Base-by-base conservation (phyloP, 129 eudicot genomes). In the Flaveria ramosissima region DNA sequence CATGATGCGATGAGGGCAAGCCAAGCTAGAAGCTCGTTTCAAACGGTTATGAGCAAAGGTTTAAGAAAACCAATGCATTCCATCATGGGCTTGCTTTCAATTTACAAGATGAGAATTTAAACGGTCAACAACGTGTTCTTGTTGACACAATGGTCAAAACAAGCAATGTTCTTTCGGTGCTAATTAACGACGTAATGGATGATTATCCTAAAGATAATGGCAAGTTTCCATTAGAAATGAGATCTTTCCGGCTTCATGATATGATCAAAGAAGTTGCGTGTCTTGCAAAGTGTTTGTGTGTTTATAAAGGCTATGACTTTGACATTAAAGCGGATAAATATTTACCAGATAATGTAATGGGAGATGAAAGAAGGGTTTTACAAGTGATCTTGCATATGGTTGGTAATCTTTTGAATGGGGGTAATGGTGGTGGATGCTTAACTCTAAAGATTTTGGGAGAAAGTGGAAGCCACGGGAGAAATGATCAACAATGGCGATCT, bases 301-400 rank as follows among this genome's bases (percentile, higher is more conserved):
- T 74, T 41, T 77, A 80, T 77, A 80, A 78, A 77, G 93, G 91
- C 2, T 84, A 82, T 51, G 70, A 71, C 59, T 88, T 90, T 68
- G 83, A 70, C 60, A 60, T 84, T 23, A 85, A 84, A 47, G 88
- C 85, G 0, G 96, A 88, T 36, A 90, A 79, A 21, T 78, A 80
- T 27, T 77, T 90, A 70, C 93, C 89, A 1, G 84, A 90, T 81
- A 77, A 80, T 53, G 89, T 90, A 8, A 74, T 88, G 84, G 96
- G 96, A 11, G 93, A 90, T 17, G 96, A 90, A 77, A 75, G 93
- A 30, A 76, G 96, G 24, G 78, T 90, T 53, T 73, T 88, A 78
- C 96, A 90, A 84, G 96, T 88, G 55, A 81, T 90, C 23, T 81
- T 90, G 82, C 96, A 88, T 67, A 90, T 90, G 93, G 88, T 90